These are phyloP conservation scores for Angophora floribunda DNA, from an alignment of 345 rosid genomes.

Conservation along the genomic window DNA sequence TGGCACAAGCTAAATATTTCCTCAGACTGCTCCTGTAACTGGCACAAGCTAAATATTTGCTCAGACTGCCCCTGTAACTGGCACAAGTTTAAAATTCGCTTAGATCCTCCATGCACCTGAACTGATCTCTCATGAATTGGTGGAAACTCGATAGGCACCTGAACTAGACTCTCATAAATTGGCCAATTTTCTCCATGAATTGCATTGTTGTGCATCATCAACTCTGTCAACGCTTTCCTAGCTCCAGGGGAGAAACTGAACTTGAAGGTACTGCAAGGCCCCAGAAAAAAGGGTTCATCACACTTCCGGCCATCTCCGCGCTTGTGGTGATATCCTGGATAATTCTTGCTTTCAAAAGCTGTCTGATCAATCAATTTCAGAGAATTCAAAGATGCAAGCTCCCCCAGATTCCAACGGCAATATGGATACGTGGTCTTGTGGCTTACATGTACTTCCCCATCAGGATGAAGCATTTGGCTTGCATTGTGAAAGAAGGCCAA, in stretches of 20 bases:
- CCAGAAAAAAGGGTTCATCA: slow-evolving; percentile 38
- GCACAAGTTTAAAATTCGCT: neutral
- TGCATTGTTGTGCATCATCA: neutral
- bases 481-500: slow-evolving; percentile 32
- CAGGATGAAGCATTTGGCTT: slow-evolving; percentile 1
- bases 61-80: neutral
- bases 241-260: slow-evolving; percentile 8
- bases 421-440: slow-evolving; percentile 48
- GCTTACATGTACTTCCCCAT: slow-evolving; percentile 49
- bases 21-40: no score
- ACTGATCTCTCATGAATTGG: neutral
- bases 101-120: neutral
- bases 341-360: slow-evolving; percentile 22
- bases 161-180: neutral
- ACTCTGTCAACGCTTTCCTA: neutral
- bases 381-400: slow-evolving; percentile 26
- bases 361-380: slow-evolving; percentile 8
- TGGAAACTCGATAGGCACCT: neutral
- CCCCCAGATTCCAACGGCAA: slow-evolving; percentile 39
- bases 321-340: slow-evolving; percentile 41
- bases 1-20: no score
- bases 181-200: neutral
- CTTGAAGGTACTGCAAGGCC: slow-evolving; percentile 40
- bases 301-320: slow-evolving; percentile 39
- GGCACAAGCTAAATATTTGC: no score